These are phyloP conservation scores for Colletotrichum sp. DNA, from an alignment of 2,329 filamentous ascomycete genomes.

Conservation along the genomic window DNA sequence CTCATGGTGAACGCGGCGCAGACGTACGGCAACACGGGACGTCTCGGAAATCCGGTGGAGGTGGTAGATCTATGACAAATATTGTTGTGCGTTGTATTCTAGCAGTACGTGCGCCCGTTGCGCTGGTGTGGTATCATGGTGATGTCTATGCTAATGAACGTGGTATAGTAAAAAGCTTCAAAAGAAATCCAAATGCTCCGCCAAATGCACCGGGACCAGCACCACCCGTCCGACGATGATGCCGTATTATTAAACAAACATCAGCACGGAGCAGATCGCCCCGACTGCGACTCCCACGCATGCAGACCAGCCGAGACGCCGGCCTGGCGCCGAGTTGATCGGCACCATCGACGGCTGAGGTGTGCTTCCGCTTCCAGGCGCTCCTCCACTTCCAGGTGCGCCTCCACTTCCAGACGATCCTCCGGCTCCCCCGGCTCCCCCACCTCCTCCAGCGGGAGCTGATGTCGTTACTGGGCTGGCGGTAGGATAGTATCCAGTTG, in stretches of 20 bases:
- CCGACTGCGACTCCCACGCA: conserved; percentile 3
- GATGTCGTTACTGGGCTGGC: background rate
- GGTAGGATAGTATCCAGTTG: background rate
- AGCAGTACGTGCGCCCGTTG: conserved; percentile 17
- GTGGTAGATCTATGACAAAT: conserved; percentile 36
- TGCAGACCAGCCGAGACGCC: background rate
- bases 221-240: background rate
- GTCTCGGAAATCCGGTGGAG: conserved; percentile 43
- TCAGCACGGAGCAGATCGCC: background rate
- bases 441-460: background rate
- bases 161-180: background rate
- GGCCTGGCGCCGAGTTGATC: background rate
- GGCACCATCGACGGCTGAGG: background rate
- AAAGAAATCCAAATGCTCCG: conserved; percentile 6
- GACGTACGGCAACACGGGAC: conserved; percentile 58
- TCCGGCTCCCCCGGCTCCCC: background rate
- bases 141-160: conserved; percentile 20
- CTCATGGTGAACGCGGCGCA: conserved; percentile 64
- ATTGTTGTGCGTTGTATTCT: background rate
- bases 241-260: background rate
- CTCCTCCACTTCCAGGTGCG: background rate
- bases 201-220: conserved; percentile 13
- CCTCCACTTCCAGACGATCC: background rate
- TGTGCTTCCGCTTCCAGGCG: background rate
- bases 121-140: conserved; percentile 21